Percentiles rank a stretch among this genome's conserved stretches.
Evolutionary conservation across 176 grass and related monocot species (phyloP).

Genomic region (Carex parvula): DNA sequence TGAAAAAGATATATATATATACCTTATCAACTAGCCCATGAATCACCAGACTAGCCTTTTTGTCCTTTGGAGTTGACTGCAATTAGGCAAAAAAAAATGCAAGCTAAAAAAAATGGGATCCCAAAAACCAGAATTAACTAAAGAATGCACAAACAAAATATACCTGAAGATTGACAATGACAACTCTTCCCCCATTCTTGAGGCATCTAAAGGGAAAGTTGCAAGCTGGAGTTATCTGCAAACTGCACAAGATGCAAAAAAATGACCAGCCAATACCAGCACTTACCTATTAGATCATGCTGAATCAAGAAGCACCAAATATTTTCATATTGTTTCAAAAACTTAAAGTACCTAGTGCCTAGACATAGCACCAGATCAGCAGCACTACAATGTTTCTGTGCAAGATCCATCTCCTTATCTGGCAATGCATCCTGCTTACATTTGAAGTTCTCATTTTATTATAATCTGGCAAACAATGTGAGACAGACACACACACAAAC

Average conservation of each 20-base stretch:
- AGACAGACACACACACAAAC: not conserved
- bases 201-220: slow-evolving; percentile 82
- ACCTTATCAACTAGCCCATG: slow-evolving; percentile 96
- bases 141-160: not conserved
- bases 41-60: slow-evolving; percentile 93
- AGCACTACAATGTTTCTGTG: slow-evolving; percentile 69
- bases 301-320: slow-evolving; percentile 10
- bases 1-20: slow-evolving; percentile 6
- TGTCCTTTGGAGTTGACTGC: slow-evolving; percentile 90
- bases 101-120: not conserved
- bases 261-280: not conserved
- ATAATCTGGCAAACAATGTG: not conserved
- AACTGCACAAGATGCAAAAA: slow-evolving; percentile 35
- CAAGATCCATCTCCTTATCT: slow-evolving; percentile 72
- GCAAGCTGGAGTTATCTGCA: slow-evolving; percentile 96
- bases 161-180: slow-evolving; percentile 98
- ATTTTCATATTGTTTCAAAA: slow-evolving; percentile 10
- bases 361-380: slow-evolving; percentile 91
- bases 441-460: slow-evolving; percentile 5
- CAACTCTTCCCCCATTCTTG: slow-evolving; percentile 66
- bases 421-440: slow-evolving; percentile 80
- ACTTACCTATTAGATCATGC: not conserved
- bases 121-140: not conserved
- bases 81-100: slow-evolving; percentile 20
- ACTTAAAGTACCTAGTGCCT: slow-evolving; percentile 83